Base-by-base conservation (phyloP, 2,329 filamentous ascomycete species). In the Diaporthe humulicola region DNA sequence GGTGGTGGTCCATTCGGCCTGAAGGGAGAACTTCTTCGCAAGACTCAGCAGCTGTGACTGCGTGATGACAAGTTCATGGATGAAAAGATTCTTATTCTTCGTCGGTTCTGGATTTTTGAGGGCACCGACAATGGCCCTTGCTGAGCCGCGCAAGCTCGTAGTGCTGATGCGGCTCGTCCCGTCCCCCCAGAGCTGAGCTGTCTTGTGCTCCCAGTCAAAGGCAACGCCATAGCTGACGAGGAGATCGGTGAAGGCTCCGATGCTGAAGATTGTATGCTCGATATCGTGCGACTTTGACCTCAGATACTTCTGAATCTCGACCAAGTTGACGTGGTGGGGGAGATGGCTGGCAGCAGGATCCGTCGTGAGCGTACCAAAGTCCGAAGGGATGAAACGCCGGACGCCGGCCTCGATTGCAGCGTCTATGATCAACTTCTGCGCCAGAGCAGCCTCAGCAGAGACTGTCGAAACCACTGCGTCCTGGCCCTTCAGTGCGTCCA, bases 401-500 rank as follows among this genome's bases (percentile, higher is more conserved):
- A 74, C 72, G 54, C 64, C 64, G 1, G 64, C 64, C 25, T 70
- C n/a, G 25, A 67, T 58, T 17, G 64, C 64, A n/a, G 64, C 72
- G 22, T 70, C 72, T n/a, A 74, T 50, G 9, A 74, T 66, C 28
- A 48, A 15, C 42, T 66, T 66, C 42, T 66, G 60, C 3, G 17
- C 60, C 3, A 22, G 40, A 4, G 9, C 25, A 4, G 42, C 60
- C 60, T 66, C 60, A 1, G 3, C 5, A 2, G 42, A 6, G 10
- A 74, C 52, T 7, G 72, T 70, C 3, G 54, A 70, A 6, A 74
- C 72, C 14, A 70, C 72, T 8, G 25, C 72, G 25, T 74, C 54
- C 56, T 74, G 64, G 15, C 72, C 64, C 22, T 54, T 19, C 12
- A 74, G 40, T 7, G 64, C 64, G n/a, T 38, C 19, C 19, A 38